These are phyloP conservation scores for Aureobasidium sp. DNA, from an alignment of 2,329 filamentous ascomycete species.

Conservation along the genomic window DNA sequence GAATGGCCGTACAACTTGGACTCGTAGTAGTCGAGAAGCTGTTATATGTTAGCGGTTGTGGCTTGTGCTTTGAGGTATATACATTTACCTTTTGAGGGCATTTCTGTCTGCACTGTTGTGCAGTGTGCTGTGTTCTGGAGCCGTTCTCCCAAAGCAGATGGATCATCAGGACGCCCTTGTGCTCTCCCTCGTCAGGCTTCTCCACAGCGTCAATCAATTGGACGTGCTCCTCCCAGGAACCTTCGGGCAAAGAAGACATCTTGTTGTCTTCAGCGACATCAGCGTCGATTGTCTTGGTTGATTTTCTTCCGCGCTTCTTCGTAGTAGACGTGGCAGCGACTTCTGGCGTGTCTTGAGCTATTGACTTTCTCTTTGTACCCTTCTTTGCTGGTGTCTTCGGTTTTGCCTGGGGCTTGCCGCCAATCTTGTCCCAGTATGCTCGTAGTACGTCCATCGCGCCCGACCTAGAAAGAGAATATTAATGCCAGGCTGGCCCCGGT, in stretches of 20 bases:
- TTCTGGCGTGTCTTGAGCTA: constrained; percentile 17
- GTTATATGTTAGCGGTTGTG: not conserved
- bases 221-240: constrained; percentile 71
- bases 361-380: constrained; percentile 24
- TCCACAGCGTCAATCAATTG: constrained; percentile 65
- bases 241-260: constrained; percentile 57
- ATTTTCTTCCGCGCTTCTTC: constrained; percentile 13
- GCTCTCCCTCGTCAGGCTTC: constrained; percentile 39
- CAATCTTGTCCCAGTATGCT: constrained; percentile 56
- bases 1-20: not conserved
- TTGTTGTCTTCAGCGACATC: constrained; percentile 38
- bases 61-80: too few relatives aligned
- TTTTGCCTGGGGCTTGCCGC: constrained; percentile 43
- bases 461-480: constrained; percentile 19
- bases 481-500: not conserved
- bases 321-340: constrained; percentile 2
- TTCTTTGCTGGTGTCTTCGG: constrained; percentile 20
- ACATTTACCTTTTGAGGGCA: constrained; percentile 64
- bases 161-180: constrained; percentile 48
- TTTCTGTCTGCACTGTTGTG: constrained; percentile 61
- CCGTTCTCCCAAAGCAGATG: constrained; percentile 69
- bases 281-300: not conserved
- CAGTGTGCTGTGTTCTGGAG: constrained; percentile 65
- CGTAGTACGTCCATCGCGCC: constrained; percentile 49
- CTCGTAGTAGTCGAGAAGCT: constrained; percentile 13